Conservation (phyloP, 1,284 basidiomycete genomes). For the Boletus smithii region DNA sequence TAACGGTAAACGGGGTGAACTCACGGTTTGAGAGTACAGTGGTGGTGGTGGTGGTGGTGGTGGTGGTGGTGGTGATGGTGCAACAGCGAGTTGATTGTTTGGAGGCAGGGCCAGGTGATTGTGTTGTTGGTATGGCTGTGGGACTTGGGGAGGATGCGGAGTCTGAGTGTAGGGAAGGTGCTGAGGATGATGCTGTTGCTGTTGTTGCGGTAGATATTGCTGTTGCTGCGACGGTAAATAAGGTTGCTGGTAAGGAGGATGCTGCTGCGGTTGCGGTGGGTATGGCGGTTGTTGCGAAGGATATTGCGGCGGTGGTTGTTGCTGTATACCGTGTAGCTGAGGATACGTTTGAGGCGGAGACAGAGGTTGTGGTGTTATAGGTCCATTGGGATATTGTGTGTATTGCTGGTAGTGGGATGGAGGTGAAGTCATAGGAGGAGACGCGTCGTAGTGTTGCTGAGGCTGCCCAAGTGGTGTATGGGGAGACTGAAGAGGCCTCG, state of each 20-base stretch:
- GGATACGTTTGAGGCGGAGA: slow-evolving; percentile 12
- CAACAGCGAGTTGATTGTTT: slow-evolving; percentile 3
- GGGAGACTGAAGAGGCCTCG: slow-evolving; percentile 13
- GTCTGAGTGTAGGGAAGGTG: slow-evolving; percentile 16
- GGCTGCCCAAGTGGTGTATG: slow-evolving; percentile 12
- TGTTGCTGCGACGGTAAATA: slow-evolving; percentile 11
- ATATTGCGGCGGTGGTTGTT: slow-evolving; percentile 5
- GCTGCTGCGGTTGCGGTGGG: slow-evolving; percentile 9
- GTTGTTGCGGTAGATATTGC: slow-evolving; percentile 9
- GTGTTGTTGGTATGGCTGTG: slow-evolving; percentile 22
- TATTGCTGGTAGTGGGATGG: slow-evolving; percentile 13
- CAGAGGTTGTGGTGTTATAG: slow-evolving; percentile 12
- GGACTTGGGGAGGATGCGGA: slow-evolving; percentile 9
- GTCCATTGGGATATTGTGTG: slow-evolving; percentile 11
- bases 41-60: slow-evolving; percentile 21
- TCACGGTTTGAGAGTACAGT: slow-evolving; percentile 39
- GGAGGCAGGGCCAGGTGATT: background rate
- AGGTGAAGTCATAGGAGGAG: slow-evolving; percentile 1
- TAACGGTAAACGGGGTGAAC: slow-evolving; percentile 21
- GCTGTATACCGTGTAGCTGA: slow-evolving; percentile 7
- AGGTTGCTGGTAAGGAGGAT: slow-evolving; percentile 15
- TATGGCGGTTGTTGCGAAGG: slow-evolving; percentile 10
- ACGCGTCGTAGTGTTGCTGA: slow-evolving; percentile 14
- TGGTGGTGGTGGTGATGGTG: slow-evolving; percentile 18
- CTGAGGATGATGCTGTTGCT: slow-evolving; percentile 17